Evolutionary conservation across 2,329 filamentous ascomycete species (phyloP), one percentile per base, ranked within the genome.

Genomic region (Graphilbum fragrans): DNA sequence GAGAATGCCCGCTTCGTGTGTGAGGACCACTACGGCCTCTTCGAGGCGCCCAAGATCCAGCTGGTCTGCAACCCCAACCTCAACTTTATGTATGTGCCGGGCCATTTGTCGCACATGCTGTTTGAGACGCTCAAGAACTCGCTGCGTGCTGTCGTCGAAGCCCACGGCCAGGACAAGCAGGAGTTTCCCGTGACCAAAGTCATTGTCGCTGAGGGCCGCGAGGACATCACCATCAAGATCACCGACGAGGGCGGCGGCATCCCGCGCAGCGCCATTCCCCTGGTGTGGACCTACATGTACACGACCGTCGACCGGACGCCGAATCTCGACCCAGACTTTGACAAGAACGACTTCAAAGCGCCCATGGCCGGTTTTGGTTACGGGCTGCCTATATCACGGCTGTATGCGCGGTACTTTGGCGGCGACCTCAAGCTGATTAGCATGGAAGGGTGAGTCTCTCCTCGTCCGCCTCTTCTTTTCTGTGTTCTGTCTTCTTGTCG

Each of bases 201-300:
- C 41, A 94, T 98, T 46, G 87, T 98, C 23, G 92, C 92, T 25
- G 90, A 98, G 63, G 92, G 92, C 44, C 90, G 92, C 59, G 92
- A 98, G 63, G 92, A 98, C 56, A 98, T 98, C 54, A 98, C 92
- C 5, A 95, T 98, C 68, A 98, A 98, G 65, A 83, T 98, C 53
- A 86, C 83, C 5, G 92, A 98, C 59, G 92, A 98, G 64, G 92
- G 92, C 45, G 92, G 92, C 49, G 92, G 92, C 47, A 96, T 98
- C 41, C 87, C 92, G 1, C 72, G 92, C 54, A 93, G 84, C 53
- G 77, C 86, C 40, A 96, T 98, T 49, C 92, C 92, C 5, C 72
- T 98, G 14, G 92, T 96, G n/a, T 98, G 92, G 92, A 98, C 92
- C 12, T 98, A 98, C 61, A 98, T 96, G 92, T 98, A 98, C 61